Conservation (phyloP, 805 yeast genomes). For the Starmerella bombi region DNA sequence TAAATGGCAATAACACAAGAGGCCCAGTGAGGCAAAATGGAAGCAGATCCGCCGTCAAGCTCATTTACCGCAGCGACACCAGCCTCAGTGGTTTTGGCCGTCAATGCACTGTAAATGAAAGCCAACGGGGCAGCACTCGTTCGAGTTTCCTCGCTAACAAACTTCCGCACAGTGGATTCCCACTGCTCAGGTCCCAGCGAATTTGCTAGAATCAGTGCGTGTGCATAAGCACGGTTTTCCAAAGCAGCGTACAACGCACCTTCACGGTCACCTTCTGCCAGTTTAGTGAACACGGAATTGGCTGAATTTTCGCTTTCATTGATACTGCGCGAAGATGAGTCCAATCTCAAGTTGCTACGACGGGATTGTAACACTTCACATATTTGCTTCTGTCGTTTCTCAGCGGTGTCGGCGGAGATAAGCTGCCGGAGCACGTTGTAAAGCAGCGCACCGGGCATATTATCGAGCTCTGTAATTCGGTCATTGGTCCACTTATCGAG, state of each 20-base stretch:
- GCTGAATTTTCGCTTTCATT: background rate
- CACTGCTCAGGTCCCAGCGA: slow-evolving; percentile 50
- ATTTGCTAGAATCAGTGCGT: slow-evolving; percentile 60
- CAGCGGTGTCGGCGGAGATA: slow-evolving; percentile 6
- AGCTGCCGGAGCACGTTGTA: slow-evolving; percentile 15
- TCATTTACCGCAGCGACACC: slow-evolving; percentile 41
- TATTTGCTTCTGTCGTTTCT: background rate
- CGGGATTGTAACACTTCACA: slow-evolving; percentile 3
- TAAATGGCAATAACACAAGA: slow-evolving; percentile 22
- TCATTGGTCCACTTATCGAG: slow-evolving; percentile 54
- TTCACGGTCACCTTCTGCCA: slow-evolving; percentile 51
- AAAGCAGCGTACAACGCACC: slow-evolving; percentile 54
- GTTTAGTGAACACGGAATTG: slow-evolving; percentile 27
- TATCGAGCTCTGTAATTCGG: slow-evolving; percentile 21
- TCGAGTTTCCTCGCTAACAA: slow-evolving; percentile 37
- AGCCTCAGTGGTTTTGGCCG: slow-evolving; percentile 36
- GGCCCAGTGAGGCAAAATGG: slow-evolving; percentile 25
- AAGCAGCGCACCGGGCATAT: slow-evolving; percentile 11
- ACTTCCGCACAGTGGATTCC: slow-evolving; percentile 44
- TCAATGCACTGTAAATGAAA: slow-evolving; percentile 45
- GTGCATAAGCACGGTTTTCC: slow-evolving; percentile 55
- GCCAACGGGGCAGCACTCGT: slow-evolving; percentile 35
- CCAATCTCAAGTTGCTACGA: background rate
- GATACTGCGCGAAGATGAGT: background rate
- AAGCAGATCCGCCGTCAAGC: slow-evolving; percentile 23